phyloP scores from a whole-genome alignment of 2,329 filamentous ascomycete genomes.

The Helotiales sp. region DNA sequence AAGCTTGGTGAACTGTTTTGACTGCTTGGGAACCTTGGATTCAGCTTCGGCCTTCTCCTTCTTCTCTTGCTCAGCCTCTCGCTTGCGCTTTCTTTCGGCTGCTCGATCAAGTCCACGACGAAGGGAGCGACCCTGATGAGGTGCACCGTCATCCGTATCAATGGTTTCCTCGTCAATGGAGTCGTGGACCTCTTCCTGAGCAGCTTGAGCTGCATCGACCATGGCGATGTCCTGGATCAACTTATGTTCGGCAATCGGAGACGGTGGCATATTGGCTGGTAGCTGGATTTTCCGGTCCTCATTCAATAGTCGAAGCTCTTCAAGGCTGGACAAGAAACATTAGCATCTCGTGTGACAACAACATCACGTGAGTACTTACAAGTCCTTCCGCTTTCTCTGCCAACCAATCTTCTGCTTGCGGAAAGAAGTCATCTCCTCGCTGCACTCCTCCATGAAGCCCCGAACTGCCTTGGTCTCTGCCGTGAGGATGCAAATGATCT shows the following conservation, averaged over 20 bases:
- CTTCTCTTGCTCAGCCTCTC: conserved; percentile 69
- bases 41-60: conserved; percentile 59
- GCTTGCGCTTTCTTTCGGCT: conserved; percentile 73
- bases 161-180: conserved; percentile 58
- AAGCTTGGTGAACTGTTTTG: conserved; percentile 86
- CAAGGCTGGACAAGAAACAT: conserved; percentile 52
- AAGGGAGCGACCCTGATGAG: conserved; percentile 52
- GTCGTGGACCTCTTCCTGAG: conserved; percentile 61
- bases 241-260: conserved; percentile 52
- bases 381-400: conserved; percentile 73
- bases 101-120: conserved; percentile 67
- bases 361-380: conserved; percentile 46
- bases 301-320: conserved; percentile 70
- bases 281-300: conserved; percentile 72
- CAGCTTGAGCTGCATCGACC: conserved; percentile 51
- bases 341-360: conserved; percentile 21
- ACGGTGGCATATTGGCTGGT: conserved; percentile 70
- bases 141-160: conserved; percentile 73
- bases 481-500: conserved; percentile 84
- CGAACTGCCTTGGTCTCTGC: conserved; percentile 84
- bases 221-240: conserved; percentile 57
- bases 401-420: conserved; percentile 95
- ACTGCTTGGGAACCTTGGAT: conserved; percentile 68
- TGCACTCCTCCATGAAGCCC: conserved; percentile 87
- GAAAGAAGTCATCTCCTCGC: conserved; percentile 89